Evolutionary conservation across 805 yeast species (phyloP).

Genomic region (Ogataea naganishii): DNA sequence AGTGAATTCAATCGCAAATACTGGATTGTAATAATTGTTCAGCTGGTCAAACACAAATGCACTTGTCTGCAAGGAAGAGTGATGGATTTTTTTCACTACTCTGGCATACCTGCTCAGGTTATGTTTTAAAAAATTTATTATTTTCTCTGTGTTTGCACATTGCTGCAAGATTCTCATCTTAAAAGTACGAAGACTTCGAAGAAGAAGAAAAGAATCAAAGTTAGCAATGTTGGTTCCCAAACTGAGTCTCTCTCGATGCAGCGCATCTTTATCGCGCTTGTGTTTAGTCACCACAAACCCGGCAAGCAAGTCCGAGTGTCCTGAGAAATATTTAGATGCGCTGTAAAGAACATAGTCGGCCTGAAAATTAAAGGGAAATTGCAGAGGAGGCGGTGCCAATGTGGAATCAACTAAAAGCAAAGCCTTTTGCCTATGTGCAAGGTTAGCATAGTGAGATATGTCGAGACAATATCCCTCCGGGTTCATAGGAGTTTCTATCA

Average conservation of each 20-base stretch:
- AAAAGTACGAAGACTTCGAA: slow-evolving; percentile 41
- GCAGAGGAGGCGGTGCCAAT: slow-evolving; percentile 49
- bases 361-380: slow-evolving; percentile 40
- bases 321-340: slow-evolving; percentile 49
- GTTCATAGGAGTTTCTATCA: slow-evolving; percentile 47
- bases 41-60: slow-evolving; percentile 31
- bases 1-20: slow-evolving; percentile 33
- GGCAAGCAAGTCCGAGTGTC: slow-evolving; percentile 46
- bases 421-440: slow-evolving; percentile 36
- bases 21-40: slow-evolving; percentile 36
- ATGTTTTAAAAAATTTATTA: slow-evolving; percentile 29
- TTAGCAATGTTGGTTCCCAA: slow-evolving; percentile 46
- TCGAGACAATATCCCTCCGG: slow-evolving; percentile 39
- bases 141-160: slow-evolving; percentile 32
- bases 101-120: slow-evolving; percentile 25
- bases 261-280: slow-evolving; percentile 20
- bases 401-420: slow-evolving; percentile 42
- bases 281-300: slow-evolving; percentile 39
- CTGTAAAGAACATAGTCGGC: slow-evolving; percentile 47
- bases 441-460: slow-evolving; percentile 31
- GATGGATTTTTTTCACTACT: slow-evolving; percentile 28
- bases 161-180: slow-evolving; percentile 42
- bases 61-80: slow-evolving; percentile 39
- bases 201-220: slow-evolving; percentile 37
- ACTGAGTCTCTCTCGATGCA: slow-evolving; percentile 31